Evolutionary conservation across 2,329 filamentous ascomycete species (phyloP).

Genomic region (Xylariomycetidae sp.): DNA sequence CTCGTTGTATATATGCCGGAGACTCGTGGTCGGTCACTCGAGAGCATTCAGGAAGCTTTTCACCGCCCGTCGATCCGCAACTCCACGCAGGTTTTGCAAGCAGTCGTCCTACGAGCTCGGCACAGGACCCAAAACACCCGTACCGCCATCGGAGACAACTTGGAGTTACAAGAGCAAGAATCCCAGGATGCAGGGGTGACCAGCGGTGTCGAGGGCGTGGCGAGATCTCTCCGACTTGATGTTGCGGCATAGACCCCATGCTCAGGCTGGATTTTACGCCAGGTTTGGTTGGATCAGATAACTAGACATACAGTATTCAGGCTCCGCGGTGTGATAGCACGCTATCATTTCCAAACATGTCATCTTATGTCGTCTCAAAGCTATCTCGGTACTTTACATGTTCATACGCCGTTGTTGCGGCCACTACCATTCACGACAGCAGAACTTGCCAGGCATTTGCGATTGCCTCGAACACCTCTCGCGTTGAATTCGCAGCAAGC

Average conservation of each 20-base stretch:
- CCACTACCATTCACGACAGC: too few relatives aligned
- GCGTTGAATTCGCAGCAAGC: too few relatives aligned
- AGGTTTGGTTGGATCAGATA: too few relatives aligned
- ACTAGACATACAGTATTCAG: too few relatives aligned
- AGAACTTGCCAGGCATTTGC: too few relatives aligned
- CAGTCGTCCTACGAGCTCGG: constrained; percentile 5
- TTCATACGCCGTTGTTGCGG: too few relatives aligned
- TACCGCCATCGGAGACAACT: constrained; percentile 6
- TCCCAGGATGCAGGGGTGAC: constrained; percentile 7
- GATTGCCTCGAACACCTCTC: too few relatives aligned
- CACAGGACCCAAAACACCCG: constrained; percentile 4
- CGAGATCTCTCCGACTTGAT: constrained; percentile 12
- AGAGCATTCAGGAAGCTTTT: constrained; percentile 45
- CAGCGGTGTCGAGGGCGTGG: constrained; percentile 10
- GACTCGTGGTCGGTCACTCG: constrained; percentile 42
- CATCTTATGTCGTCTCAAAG: too few relatives aligned
- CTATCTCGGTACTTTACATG: too few relatives aligned
- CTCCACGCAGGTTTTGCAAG: constrained; percentile 5
- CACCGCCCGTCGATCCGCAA: constrained; percentile 19
- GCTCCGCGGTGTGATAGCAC: too few relatives aligned
- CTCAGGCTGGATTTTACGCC: too few relatives aligned
- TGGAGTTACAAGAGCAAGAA: constrained; percentile 11
- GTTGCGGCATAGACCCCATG: constrained; percentile 13
- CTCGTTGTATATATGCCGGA: constrained; percentile 44
- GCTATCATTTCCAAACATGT: too few relatives aligned